Base-by-base conservation (phyloP, 1,284 basidiomycete genomes). In the Moesziomyces parantarcticus region DNA sequence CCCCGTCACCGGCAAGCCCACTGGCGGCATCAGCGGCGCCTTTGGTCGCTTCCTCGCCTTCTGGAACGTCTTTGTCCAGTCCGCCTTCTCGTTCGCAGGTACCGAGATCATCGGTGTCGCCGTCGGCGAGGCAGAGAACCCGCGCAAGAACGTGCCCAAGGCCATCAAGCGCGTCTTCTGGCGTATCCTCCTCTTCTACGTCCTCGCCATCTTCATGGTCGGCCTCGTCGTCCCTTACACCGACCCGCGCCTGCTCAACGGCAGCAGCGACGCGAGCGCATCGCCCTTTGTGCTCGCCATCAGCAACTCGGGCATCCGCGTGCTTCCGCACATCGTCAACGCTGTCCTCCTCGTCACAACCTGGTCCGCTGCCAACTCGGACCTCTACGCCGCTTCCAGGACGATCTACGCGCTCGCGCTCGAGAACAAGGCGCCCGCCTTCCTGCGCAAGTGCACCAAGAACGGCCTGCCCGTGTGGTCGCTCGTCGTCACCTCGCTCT, bases 101-200 rank as follows among this genome's bases (percentile, higher is more conserved):
- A 93, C 92, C 18, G 93, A 95, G 83, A 91, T 94, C 72, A 91
- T 94, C 41, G 92, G 92, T 40, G 89, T 94, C 83, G 87, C 92
- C 58, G 92, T 92, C 36, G 85, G 89, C 29, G 92, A 92, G 76
- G 79, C 79, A 4, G 78, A 80, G 58, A 85, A 85, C 77, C 86
- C 86, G 8, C 76, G 84, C 20, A 63, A 67, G 55, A 81, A 81
- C 48, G 72, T 79, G 1, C 72, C 75, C 41, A 65, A 64, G 51
- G 76, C 75, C 21, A 66, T 79, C 66, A 72, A 73, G 59, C 55
- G 61, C 9, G 73, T 78, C 39, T 77, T 68, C 45, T 58, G 58
- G 65, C 71, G 80, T 71, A 89, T 90, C 78, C 50, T 77, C 20
- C 62, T 83, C 43, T 72, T 79, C 25, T 82, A 82, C 63, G 65